Conservation (phyloP, 768 basidiomycete genomes). For the Hypholoma sublateritium region DNA sequence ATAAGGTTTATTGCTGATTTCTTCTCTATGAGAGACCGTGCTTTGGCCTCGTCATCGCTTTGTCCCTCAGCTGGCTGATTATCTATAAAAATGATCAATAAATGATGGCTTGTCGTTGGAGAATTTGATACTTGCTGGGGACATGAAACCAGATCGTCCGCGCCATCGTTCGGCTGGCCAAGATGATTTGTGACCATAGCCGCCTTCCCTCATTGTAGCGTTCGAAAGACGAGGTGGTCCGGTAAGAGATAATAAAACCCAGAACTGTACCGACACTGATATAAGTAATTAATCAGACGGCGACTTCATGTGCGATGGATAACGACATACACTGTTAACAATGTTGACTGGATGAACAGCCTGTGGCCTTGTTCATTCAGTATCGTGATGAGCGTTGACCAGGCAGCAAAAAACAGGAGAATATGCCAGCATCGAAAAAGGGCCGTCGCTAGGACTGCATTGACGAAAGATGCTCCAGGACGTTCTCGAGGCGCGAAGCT, state of each 20-base stretch:
- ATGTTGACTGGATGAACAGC: conserved; percentile 45
- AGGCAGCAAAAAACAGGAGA: conserved; percentile 62
- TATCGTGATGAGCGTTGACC: conserved; percentile 56
- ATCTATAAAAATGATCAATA: conserved; percentile 17
- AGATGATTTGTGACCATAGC: conserved; percentile 67
- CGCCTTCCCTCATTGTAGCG: conserved; percentile 72
- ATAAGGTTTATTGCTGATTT: conserved; percentile 68
- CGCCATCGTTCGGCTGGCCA: conserved; percentile 55
- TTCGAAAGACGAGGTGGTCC: conserved; percentile 73
- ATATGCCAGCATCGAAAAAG: conserved; percentile 68
- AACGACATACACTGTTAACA: conserved; percentile 63
- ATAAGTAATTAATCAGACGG: conserved; percentile 9
- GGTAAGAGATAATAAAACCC: conserved; percentile 73
- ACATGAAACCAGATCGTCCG: conserved; percentile 71
- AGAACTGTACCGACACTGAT: conserved; percentile 59
- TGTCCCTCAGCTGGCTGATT: conserved; percentile 17
- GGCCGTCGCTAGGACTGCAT: conserved; percentile 44
- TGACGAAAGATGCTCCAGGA: conserved; percentile 28
- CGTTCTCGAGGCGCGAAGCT: not conserved
- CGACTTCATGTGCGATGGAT: not conserved
- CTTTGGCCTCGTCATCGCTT: conserved; percentile 31
- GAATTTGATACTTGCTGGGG: conserved; percentile 36
- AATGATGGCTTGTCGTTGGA: not conserved
- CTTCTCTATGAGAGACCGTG: conserved; percentile 59
- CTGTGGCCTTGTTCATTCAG: conserved; percentile 46